phyloP scores from a whole-genome alignment of 2,329 filamentous ascomycete genomes.

The Hypoxylon sp. region DNA sequence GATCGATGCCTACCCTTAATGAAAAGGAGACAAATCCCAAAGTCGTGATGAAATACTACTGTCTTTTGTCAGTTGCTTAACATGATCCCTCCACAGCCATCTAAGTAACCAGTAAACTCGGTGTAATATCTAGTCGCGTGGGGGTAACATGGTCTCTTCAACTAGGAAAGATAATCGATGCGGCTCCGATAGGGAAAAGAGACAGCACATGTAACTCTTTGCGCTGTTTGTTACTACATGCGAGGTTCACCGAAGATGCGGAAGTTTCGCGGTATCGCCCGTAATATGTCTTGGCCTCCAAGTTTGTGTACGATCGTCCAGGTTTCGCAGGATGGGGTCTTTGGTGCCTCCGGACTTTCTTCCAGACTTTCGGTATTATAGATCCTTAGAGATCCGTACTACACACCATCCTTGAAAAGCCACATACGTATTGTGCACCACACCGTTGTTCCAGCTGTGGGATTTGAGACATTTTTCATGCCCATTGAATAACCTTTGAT shows the following conservation, averaged over 20 bases:
- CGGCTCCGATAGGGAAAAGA: slow-evolving; percentile 35
- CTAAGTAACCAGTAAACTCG: slow-evolving; percentile 31
- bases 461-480: slow-evolving; percentile 31
- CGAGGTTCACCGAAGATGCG: slow-evolving; percentile 14
- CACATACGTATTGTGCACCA: slow-evolving; percentile 33
- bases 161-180: slow-evolving; percentile 35
- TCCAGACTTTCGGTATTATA: slow-evolving; percentile 34
- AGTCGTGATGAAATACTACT: slow-evolving; percentile 38
- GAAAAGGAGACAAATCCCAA: slow-evolving; percentile 16
- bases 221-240: slow-evolving; percentile 24
- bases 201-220: slow-evolving; percentile 5
- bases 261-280: neutral
- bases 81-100: slow-evolving; percentile 34
- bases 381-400: slow-evolving; percentile 27
- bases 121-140: slow-evolving; percentile 29
- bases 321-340: slow-evolving; percentile 12
- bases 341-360: slow-evolving; percentile 27
- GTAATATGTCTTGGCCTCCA: slow-evolving; percentile 10
- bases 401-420: slow-evolving; percentile 31
- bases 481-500: slow-evolving; percentile 1
- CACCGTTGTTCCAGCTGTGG: slow-evolving; percentile 1
- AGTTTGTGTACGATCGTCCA: slow-evolving; percentile 17
- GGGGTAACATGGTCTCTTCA: slow-evolving; percentile 38
- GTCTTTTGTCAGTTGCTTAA: slow-evolving; percentile 26
- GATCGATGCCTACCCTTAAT: slow-evolving; percentile 23